A percentile compares a stretch with the other conserved stretches of the same genome.
Evolutionary conservation across 768 basidiomycete species (phyloP).

Genomic region (Amanita polypyramis): DNA sequence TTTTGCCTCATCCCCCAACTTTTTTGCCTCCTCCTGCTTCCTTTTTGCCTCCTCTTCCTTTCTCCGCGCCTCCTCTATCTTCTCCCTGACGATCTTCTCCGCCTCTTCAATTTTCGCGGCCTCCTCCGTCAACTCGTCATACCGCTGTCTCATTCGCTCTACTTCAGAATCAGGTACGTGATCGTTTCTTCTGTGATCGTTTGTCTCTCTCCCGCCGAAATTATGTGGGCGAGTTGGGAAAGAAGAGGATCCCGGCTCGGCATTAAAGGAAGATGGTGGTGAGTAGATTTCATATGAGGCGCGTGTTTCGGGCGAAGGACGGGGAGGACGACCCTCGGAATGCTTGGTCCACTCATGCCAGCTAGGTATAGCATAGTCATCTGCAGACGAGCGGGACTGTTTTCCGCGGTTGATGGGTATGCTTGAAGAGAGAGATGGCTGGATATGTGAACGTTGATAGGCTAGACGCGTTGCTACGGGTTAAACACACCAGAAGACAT

Average conservation of each 20-base stretch:
- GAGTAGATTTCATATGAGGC: constrained; percentile 1
- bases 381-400: not conserved
- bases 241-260: not conserved
- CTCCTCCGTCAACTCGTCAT: constrained; percentile 7
- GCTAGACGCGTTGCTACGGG: not conserved
- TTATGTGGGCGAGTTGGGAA: constrained; percentile 1
- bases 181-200: constrained; percentile 8
- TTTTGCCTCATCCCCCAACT: constrained; percentile 11
- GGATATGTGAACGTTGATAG: not conserved
- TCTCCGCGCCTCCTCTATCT: constrained; percentile 14
- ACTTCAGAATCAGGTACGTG: constrained; percentile 6
- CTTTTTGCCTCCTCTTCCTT: constrained; percentile 13
- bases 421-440: not conserved
- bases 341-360: constrained; percentile 3
- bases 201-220: constrained; percentile 8
- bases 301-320: not conserved
- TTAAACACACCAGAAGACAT: not conserved
- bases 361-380: not conserved
- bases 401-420: constrained; percentile 6
- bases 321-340: not conserved
- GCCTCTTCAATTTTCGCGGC: constrained; percentile 9
- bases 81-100: constrained; percentile 12
- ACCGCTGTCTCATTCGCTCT: constrained; percentile 6
- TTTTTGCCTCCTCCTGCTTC: constrained; percentile 17
- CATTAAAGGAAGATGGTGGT: not conserved